phyloP scores from a whole-genome alignment of 1,139 yeast species.

The Debaryomyces fabryi region DNA sequence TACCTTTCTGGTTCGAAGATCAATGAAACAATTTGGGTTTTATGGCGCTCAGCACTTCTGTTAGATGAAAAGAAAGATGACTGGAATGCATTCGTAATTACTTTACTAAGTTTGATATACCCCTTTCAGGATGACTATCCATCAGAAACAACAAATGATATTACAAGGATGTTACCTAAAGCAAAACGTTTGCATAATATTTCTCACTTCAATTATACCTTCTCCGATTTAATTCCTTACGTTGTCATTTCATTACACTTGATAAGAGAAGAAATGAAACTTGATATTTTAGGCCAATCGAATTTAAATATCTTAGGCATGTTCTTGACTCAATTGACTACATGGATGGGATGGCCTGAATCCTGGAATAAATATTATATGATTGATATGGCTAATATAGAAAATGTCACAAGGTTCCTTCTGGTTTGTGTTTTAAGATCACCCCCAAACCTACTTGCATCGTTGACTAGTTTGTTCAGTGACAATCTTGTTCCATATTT shows the following conservation, averaged over 20 bases:
- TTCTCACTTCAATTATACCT: constrained; percentile 36
- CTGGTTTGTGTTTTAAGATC: constrained; percentile 45
- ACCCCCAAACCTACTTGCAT: constrained; percentile 61
- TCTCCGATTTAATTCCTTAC: constrained; percentile 58
- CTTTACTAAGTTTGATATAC: constrained; percentile 50
- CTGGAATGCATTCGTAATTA: constrained; percentile 64
- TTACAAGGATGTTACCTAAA: constrained; percentile 43
- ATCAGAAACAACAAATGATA: constrained; percentile 27
- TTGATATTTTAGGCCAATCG: constrained; percentile 51
- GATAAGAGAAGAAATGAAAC: constrained; percentile 70
- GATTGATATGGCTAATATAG: constrained; percentile 27
- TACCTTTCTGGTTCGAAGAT: constrained; percentile 59
- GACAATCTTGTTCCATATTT: constrained; percentile 52
- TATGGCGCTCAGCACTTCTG: constrained; percentile 64
- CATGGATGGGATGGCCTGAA: constrained; percentile 77
- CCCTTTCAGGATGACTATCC: constrained; percentile 38
- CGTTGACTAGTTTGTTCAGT: constrained; percentile 55
- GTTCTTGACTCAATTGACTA: constrained; percentile 61
- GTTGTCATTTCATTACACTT: constrained; percentile 74
- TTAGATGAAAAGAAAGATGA: constrained; percentile 48
- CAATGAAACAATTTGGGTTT: constrained; percentile 58
- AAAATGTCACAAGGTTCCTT: constrained; percentile 32
- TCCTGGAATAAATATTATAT: constrained; percentile 65
- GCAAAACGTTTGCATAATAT: constrained; percentile 36
- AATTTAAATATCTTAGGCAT: constrained; percentile 47